Conservation (phyloP, 1,284 basidiomycete species). For the Mycena sp. region DNA sequence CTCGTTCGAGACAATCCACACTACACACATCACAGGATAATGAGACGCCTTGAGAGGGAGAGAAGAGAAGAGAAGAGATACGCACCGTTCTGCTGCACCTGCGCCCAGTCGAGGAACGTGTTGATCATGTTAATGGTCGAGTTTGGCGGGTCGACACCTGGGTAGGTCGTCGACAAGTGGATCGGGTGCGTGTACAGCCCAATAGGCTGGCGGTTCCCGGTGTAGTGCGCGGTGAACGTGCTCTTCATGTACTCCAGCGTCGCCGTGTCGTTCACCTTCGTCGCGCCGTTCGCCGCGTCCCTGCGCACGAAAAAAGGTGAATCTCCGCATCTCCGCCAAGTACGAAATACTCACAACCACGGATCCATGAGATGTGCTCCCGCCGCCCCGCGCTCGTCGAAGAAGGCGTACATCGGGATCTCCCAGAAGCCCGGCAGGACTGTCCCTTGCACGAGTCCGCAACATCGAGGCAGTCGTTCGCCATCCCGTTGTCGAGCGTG, state of each 20-base stretch:
- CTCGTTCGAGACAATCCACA: conserved; percentile 81
- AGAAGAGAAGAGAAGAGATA: background rate
- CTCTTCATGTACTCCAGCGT: conserved; percentile 80
- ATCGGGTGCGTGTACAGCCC: conserved; percentile 87
- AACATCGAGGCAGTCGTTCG: conserved; percentile 78
- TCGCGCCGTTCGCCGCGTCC: conserved; percentile 63
- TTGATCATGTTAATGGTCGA: conserved; percentile 80
- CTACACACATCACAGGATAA: conserved; percentile 41
- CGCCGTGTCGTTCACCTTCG: conserved; percentile 60
- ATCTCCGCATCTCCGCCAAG: background rate
- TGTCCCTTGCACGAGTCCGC: conserved; percentile 72
- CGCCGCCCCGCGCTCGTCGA: conserved; percentile 63
- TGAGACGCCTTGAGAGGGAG: background rate
- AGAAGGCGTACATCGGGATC: conserved; percentile 83
- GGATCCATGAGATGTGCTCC: conserved; percentile 85
- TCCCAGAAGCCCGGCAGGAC: conserved; percentile 80
- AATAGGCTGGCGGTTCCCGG: conserved; percentile 79
- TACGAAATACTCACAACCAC: conserved; percentile 63
- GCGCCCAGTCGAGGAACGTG: conserved; percentile 84
- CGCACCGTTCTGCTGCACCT: conserved; percentile 72
- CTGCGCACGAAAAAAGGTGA: background rate
- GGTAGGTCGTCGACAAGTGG: conserved; percentile 66
- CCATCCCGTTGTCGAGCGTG: conserved; percentile 78
- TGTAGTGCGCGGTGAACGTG: conserved; percentile 81
- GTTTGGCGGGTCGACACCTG: conserved; percentile 59